Base-by-base conservation (phyloP, 1,139 yeast genomes). In the Kodamaea arcana region DNA sequence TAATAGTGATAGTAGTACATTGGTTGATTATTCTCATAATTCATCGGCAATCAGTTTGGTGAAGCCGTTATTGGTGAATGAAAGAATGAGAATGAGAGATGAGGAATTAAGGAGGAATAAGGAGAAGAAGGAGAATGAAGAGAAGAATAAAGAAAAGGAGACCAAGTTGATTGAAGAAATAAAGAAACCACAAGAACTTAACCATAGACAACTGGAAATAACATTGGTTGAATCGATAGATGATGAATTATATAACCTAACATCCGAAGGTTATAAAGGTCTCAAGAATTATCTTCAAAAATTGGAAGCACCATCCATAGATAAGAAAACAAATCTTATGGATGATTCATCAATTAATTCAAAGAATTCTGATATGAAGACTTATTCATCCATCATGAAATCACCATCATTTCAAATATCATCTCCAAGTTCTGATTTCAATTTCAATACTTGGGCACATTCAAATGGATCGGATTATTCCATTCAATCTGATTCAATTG, bases 1-100 rank as follows among this genome's bases (percentile, higher is more conserved):
- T 21, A 41, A 45, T 15, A 31, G 25, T 11, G 58, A 68, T 6
- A 48, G 44, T 27, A 39, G 44, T 15, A 64, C 70, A 0, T 57
- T 64, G 41, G 61, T 62, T 13, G 57, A 48, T 15, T 45, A 36
- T 3, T 32, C 41, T 23, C 22, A 27, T 13, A 32, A 30, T 22
- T 24, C 35, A 13, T 27, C 35, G 27, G 32, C 6, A 9, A 23
- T 32, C 8, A 32, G 36, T 5, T 30, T 37, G 25, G 41, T 38
- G 17, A 33, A 33, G 18, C 41, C 41, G 20, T 38, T 38, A 33
- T 33, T 34, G 10, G 48, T 41, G 12, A 35, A 41, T 43, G 30
- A 41, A 41, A 27, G 28, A 18, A 18, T n/a, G n/a, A n/a, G n/a
- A n/a, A n/a, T n/a, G n/a, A 18, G 22, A 9, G 6, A 18, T 18